Evolutionary conservation across 345 rosid genomes (phyloP).

Genomic region (Turnera subulata): DNA sequence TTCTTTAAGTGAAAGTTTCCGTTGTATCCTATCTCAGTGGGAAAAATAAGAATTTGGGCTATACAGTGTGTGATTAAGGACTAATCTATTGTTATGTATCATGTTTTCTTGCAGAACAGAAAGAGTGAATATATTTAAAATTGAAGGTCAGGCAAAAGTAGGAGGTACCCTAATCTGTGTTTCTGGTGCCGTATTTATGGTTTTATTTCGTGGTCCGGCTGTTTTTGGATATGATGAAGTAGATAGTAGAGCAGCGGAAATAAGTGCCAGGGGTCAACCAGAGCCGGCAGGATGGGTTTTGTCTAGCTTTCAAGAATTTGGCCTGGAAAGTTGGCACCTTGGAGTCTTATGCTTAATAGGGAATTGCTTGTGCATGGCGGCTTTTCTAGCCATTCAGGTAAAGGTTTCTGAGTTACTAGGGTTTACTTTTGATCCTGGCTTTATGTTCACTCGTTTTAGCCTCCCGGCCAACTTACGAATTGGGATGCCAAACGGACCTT

Average conservation of each 20-base stretch:
- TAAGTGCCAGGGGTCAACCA: slow-evolving; percentile 79
- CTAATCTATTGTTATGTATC: too few species aligned
- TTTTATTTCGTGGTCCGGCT: slow-evolving; percentile 81
- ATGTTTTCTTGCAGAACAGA: slow-evolving; percentile 81
- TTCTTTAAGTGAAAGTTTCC: background rate
- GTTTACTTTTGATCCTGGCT: too few species aligned
- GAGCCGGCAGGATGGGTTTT: slow-evolving; percentile 81
- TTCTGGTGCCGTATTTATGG: slow-evolving; percentile 83
- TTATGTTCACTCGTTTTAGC: too few species aligned
- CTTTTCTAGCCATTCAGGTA: slow-evolving; percentile 94
- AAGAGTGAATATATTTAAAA: slow-evolving; percentile 66
- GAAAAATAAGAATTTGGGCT: too few species aligned
- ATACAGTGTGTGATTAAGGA: background rate
- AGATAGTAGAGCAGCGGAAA: slow-evolving; percentile 51
- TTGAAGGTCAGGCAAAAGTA: slow-evolving; percentile 90
- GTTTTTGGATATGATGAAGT: slow-evolving; percentile 55
- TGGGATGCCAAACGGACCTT: too few species aligned
- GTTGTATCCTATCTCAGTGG: too few species aligned
- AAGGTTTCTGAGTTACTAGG: slow-evolving; percentile 2
- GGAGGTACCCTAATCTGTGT: slow-evolving; percentile 82
- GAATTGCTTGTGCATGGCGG: slow-evolving; percentile 97
- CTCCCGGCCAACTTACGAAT: too few species aligned
- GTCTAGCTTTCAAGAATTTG: slow-evolving; percentile 51
- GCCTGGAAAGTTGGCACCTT: slow-evolving; percentile 73
- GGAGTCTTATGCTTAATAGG: slow-evolving; percentile 96